A percentile compares a stretch with the other conserved stretches of the same genome.
phyloP scores from a whole-genome alignment of 805 yeast species.

The Hanseniaspora valbyensis region DNA sequence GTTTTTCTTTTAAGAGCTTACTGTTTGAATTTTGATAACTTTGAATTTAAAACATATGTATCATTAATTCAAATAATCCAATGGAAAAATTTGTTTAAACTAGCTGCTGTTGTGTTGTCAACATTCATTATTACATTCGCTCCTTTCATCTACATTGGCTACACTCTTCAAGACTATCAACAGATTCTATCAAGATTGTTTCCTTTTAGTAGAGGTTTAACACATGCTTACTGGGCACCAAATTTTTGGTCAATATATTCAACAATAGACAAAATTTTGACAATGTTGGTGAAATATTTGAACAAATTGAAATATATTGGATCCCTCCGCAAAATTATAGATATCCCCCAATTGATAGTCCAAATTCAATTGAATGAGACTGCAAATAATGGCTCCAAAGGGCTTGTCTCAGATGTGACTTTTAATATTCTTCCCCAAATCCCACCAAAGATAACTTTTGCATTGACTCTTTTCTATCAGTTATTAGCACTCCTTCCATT shows the following conservation, averaged over 20 bases:
- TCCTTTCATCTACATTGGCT: constrained; percentile 50
- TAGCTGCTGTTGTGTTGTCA: constrained; percentile 51
- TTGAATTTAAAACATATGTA: constrained; percentile 27
- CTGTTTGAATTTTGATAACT: constrained; percentile 38
- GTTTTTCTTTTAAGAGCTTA: constrained; percentile 64
- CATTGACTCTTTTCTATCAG: constrained; percentile 77
- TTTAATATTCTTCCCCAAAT: constrained; percentile 74
- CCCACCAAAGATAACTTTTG: constrained; percentile 63
- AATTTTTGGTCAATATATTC: constrained; percentile 94
- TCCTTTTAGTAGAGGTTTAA: constrained; percentile 88
- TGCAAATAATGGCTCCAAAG: constrained; percentile 53
- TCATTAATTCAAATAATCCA: constrained; percentile 32
- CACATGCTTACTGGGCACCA: constrained; percentile 99
- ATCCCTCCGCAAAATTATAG: not conserved
- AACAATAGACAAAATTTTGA: constrained; percentile 59
- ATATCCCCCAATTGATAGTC: constrained; percentile 5
- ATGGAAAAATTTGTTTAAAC: constrained; percentile 49
- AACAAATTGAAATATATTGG: constrained; percentile 5
- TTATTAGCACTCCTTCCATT: constrained; percentile 62
- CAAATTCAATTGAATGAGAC: constrained; percentile 26
- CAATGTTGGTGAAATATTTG: constrained; percentile 31
- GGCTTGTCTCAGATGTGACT: constrained; percentile 82
- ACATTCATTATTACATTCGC: constrained; percentile 62
- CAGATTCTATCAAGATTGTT: constrained; percentile 61
- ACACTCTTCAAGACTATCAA: constrained; percentile 40